Base-by-base conservation (phyloP, 2,329 filamentous ascomycete genomes). In the Penicillium sp. region DNA sequence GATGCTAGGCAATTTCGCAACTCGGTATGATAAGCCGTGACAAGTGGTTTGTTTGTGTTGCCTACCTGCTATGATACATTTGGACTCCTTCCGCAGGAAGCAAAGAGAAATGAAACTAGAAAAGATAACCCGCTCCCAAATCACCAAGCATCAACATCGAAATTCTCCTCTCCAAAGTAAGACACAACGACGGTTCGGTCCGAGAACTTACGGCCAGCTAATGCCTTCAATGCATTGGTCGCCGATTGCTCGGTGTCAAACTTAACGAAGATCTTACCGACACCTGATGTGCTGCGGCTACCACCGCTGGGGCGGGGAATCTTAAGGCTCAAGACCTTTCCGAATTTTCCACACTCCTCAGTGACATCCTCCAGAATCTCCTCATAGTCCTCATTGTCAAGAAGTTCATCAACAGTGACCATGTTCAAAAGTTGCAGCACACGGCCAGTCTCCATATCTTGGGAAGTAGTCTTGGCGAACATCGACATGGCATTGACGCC, bases 201-300 rank as follows among this genome's bases (percentile, higher is more conserved):
- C 0, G 93, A 90, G 73, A 99, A 99, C 74, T 98, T 97, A 63
- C 96, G 85, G 47, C 95, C 95, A 29, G 96, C 95, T 66, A 99
- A 81, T n/a, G 91, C 88, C 68, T 89, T 87, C 55, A 99, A 81
- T 8, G 95, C 96, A 69, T 90, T 93, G 61, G 90, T 88, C 21
- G 93, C 90, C 9, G 88, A 86, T 50, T 92, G 91, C 2, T 84
- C 79, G 3, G 82, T 85, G 63, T 95, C 90, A 70, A 91, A 99
- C 74, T 97, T 98, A 79, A 99, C 88, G 73, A 89, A 99, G 65
- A 99, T 98, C 82, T 98, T 99, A 72, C 95, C 95, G 22, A 99
- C 92, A 47, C 95, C 95, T 29, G 91, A 85, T 22, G 89, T 90
- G 72, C 95, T 89, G 67, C 92, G 86, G 73, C 87, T 90, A 48